Conservation (phyloP, 495 filamentous ascomycete genomes). For the Oidiodendron maius region DNA sequence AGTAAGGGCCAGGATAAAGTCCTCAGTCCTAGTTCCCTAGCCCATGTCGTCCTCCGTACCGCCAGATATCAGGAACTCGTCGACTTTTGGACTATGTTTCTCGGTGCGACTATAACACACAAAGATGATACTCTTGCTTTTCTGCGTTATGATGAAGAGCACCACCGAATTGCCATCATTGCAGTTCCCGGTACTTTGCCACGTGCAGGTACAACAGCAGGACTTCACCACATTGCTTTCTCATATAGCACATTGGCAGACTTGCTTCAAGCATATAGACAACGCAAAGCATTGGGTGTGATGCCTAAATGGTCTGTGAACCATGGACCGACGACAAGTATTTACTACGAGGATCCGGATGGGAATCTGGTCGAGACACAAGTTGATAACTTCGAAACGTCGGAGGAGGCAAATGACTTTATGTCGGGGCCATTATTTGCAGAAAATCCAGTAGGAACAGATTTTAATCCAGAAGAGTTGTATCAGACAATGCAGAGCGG, state of each 20-base stretch:
- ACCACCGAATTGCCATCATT: conserved; percentile 39
- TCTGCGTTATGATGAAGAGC: conserved; percentile 39
- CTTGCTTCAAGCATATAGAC: conserved; percentile 26
- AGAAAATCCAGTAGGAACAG: too few relatives aligned
- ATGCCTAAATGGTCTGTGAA: conserved; percentile 35
- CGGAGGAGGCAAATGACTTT: too few relatives aligned
- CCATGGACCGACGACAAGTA: conserved; percentile 35
- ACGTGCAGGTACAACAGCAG: conserved; percentile 19
- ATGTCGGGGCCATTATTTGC: too few relatives aligned
- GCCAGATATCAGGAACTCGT: conserved; percentile 22
- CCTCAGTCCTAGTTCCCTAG: not conserved
- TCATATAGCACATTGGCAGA: conserved; percentile 25
- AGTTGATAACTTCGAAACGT: too few relatives aligned
- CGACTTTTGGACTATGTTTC: conserved; percentile 30
- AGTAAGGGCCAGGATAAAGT: too few relatives aligned
- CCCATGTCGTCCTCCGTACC: conserved; percentile 24
- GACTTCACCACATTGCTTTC: conserved; percentile 37
- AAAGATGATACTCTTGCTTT: conserved; percentile 24
- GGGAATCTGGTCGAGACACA: conserved; percentile 41
- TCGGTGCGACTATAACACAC: conserved; percentile 22
- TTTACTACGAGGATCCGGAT: conserved; percentile 43
- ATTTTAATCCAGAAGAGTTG: too few relatives aligned
- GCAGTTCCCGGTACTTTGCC: conserved; percentile 18
- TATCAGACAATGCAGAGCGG: too few relatives aligned
- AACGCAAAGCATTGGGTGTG: conserved; percentile 30